Conservation (phyloP, 163 green algal genomes). For the Chloromonas sp. region DNA sequence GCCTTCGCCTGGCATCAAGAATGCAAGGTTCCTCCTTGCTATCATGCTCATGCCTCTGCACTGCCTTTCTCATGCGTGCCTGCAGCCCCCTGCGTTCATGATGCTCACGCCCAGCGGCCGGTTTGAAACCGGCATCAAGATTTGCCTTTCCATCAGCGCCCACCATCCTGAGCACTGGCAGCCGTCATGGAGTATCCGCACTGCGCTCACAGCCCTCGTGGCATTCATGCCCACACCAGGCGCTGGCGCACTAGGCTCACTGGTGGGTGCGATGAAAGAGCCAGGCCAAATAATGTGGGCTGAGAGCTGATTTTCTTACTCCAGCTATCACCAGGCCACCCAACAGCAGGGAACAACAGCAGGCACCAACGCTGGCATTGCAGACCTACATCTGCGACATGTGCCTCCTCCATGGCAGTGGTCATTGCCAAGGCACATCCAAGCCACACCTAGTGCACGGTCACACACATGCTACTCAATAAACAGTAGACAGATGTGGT, state of each 20-base stretch:
- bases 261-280: conserved; percentile 38
- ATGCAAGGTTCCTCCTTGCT: no score
- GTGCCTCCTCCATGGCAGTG: background rate
- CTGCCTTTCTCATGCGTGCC: no score
- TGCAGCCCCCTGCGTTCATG: conserved; percentile 88
- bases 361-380: background rate
- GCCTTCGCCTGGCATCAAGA: no score
- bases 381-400: background rate
- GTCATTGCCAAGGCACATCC: background rate
- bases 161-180: conserved; percentile 98
- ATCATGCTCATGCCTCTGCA: no score
- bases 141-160: conserved; percentile 90
- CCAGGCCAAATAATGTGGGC: background rate
- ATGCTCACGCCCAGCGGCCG: conserved; percentile 90
- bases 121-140: conserved; percentile 81
- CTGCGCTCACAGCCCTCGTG: conserved; percentile 88
- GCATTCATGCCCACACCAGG: conserved; percentile 93
- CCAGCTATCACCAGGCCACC: background rate
- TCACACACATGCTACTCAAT: no score
- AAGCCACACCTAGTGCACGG: no score
- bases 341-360: background rate
- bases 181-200: conserved; percentile 93
- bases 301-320: background rate
- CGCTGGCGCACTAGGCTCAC: conserved; percentile 71
- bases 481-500: no score